phyloP scores from a whole-genome alignment of 1,284 basidiomycete genomes.

The Puccinia polysora region DNA sequence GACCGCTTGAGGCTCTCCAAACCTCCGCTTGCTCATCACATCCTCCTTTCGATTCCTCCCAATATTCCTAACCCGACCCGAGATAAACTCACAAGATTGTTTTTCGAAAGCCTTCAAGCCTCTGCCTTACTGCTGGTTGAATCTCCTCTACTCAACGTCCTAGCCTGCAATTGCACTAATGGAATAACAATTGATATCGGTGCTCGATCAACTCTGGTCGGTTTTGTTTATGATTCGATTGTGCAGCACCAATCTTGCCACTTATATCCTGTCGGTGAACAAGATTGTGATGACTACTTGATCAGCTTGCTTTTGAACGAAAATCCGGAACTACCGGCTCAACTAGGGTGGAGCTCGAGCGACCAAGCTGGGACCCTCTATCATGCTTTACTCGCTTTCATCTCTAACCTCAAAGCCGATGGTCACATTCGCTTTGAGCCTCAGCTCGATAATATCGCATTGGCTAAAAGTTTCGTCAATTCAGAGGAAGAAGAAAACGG shows the following conservation, averaged over 20 bases:
- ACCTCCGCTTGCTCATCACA: slow-evolving; percentile 33
- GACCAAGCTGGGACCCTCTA: slow-evolving; percentile 14
- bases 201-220: slow-evolving; percentile 22
- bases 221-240: slow-evolving; percentile 36
- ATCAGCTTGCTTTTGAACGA: slow-evolving; percentile 28
- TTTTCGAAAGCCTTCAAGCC: slow-evolving; percentile 39
- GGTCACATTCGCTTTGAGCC: slow-evolving; percentile 41
- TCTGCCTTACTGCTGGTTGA: slow-evolving; percentile 26
- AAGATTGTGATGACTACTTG: slow-evolving; percentile 42
- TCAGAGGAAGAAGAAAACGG: slow-evolving; percentile 21
- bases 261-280: slow-evolving; percentile 36
- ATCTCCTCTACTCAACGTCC: slow-evolving; percentile 20
- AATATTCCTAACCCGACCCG: slow-evolving; percentile 11
- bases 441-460: slow-evolving; percentile 20
- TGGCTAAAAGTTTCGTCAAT: background rate
- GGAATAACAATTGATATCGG: slow-evolving; percentile 33
- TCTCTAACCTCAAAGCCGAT: slow-evolving; percentile 36
- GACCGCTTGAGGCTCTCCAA: slow-evolving; percentile 17
- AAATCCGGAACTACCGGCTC: slow-evolving; percentile 39
- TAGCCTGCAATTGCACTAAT: slow-evolving; percentile 27
- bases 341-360: slow-evolving; percentile 3
- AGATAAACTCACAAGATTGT: slow-evolving; percentile 29
- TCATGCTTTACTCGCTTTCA: slow-evolving; percentile 19
- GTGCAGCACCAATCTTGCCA: slow-evolving; percentile 12
- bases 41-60: slow-evolving; percentile 38